These are phyloP conservation scores for Phialophora verrucosa DNA, from an alignment of 2,329 filamentous ascomycete genomes.

Conservation along the genomic window DNA sequence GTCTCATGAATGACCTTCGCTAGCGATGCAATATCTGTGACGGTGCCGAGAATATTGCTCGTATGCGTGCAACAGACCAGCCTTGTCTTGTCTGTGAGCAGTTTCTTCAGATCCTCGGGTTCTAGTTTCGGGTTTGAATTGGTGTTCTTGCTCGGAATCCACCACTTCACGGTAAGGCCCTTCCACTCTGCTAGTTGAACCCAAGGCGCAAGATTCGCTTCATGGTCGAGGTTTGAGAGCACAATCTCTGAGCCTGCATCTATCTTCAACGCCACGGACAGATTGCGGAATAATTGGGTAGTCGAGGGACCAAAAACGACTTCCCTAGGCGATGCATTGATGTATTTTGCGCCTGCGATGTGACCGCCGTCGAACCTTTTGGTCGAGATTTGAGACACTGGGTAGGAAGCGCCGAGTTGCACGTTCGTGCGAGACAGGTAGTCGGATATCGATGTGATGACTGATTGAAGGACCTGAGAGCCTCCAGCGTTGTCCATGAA, in stretches of 20 bases:
- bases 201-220: constrained; percentile 79
- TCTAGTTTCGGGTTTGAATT: constrained; percentile 69
- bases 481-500: constrained; percentile 81
- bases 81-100: constrained; percentile 69
- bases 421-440: constrained; percentile 74
- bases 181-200: constrained; percentile 68
- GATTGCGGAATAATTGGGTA: constrained; percentile 76
- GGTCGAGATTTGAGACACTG: constrained; percentile 64
- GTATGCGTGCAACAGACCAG: constrained; percentile 74
- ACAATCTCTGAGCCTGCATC: constrained; percentile 68
- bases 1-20: constrained; percentile 48
- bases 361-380: constrained; percentile 65
- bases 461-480: constrained; percentile 70
- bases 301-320: constrained; percentile 76
- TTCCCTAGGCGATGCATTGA: constrained; percentile 70
- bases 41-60: constrained; percentile 74
- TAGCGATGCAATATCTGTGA: constrained; percentile 57
- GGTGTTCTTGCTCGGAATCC: constrained; percentile 58
- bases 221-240: constrained; percentile 74
- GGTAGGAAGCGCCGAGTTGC: constrained; percentile 75
- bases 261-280: constrained; percentile 63
- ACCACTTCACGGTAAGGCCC: constrained; percentile 71
- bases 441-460: constrained; percentile 68
- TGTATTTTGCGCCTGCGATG: constrained; percentile 69
- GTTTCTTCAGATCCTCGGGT: constrained; percentile 59